Evolutionary conservation across 2,329 filamentous ascomycete genomes (phyloP).

Genomic region (Verticillium zaregamsianum): DNA sequence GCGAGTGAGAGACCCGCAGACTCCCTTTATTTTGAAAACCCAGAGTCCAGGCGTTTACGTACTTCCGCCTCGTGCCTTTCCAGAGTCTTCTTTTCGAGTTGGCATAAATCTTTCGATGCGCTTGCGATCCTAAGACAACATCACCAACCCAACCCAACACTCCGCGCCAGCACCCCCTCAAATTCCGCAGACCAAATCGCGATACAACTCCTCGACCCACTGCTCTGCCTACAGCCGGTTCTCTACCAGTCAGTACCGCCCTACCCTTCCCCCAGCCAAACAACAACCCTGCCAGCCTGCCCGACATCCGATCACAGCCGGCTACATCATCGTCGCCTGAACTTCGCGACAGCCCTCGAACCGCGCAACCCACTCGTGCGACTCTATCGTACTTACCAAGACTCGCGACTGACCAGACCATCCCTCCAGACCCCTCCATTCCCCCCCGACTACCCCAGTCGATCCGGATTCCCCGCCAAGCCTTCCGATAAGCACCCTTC

Average conservation of each 20-base stretch:
- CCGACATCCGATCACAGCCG: background rate
- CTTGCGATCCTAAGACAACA: background rate
- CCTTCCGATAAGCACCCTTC: constrained; percentile 1
- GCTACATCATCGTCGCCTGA: background rate
- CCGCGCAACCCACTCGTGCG: background rate
- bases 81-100: constrained; percentile 1
- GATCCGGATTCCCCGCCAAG: background rate
- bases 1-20: constrained; percentile 13
- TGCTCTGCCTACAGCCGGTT: background rate
- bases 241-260: background rate
- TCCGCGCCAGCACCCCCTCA: background rate
- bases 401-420: background rate
- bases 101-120: background rate
- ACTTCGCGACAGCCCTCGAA: background rate
- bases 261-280: background rate
- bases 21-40: constrained; percentile 16
- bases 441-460: background rate
- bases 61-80: constrained; percentile 1
- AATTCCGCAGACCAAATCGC: background rate
- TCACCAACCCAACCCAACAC: background rate
- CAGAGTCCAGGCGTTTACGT: constrained; percentile 9
- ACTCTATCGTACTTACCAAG: background rate
- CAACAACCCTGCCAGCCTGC: background rate
- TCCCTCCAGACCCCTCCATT: background rate
- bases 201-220: background rate